Evolutionary conservation across 805 yeast genomes (phyloP).

Genomic region (Ogataea pilisensis): DNA sequence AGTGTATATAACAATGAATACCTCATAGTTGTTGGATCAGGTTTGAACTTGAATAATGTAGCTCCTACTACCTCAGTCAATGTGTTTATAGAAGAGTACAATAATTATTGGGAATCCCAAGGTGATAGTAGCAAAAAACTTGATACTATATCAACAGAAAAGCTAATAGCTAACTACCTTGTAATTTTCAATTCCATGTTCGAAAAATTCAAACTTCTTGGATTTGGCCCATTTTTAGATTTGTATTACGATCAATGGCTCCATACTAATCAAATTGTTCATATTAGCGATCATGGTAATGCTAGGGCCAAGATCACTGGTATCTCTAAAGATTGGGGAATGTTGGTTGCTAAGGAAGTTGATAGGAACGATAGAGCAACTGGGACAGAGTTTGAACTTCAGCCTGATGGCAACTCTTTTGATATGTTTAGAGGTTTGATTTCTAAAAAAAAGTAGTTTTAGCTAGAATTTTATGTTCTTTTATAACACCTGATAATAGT

Average conservation of each 20-base stretch:
- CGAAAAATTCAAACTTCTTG: constrained; percentile 52
- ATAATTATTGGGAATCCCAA: constrained; percentile 40
- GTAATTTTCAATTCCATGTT: constrained; percentile 61
- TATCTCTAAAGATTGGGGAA: constrained; percentile 79
- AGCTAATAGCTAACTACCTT: constrained; percentile 64
- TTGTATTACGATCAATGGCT: constrained; percentile 83
- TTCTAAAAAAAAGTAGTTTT: constrained; percentile 40
- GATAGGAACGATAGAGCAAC: constrained; percentile 42
- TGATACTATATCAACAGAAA: constrained; percentile 35
- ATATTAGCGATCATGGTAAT: constrained; percentile 40
- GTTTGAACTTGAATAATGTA: constrained; percentile 76
- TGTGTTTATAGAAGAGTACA: constrained; percentile 58
- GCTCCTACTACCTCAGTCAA: constrained; percentile 92
- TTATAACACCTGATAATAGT: too few species aligned
- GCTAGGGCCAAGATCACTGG: constrained; percentile 68
- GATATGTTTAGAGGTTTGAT: constrained; percentile 91
- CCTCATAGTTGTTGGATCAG: constrained; percentile 77
- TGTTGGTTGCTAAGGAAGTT: constrained; percentile 71
- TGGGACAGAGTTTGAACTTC: constrained; percentile 62
- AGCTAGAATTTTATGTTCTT: too few species aligned
- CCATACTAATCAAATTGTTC: constrained; percentile 71
- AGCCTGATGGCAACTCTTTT: constrained; percentile 97
- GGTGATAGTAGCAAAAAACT: constrained; percentile 37
- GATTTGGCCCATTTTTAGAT: constrained; percentile 64
- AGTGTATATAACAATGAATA: constrained; percentile 58